These are phyloP conservation scores for Mortierella sp. DNA, from an alignment of 371 early-diverging fungal species.

Conservation along the genomic window DNA sequence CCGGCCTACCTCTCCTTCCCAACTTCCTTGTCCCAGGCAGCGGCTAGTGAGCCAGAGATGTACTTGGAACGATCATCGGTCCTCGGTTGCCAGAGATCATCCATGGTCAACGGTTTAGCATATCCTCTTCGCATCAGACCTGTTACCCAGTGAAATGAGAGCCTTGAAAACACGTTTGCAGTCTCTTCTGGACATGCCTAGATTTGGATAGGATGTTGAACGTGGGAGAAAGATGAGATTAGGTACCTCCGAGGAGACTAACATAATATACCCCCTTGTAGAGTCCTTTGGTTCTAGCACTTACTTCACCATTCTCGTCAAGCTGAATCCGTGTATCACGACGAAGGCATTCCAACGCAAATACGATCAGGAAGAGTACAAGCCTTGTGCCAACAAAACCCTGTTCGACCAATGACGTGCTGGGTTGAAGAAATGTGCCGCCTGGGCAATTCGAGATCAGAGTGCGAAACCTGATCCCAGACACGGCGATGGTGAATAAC, in stretches of 20 bases:
- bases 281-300: background rate
- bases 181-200: conserved; percentile 83
- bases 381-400: conserved; percentile 21
- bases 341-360: conserved; percentile 34
- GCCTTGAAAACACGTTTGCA: conserved; percentile 86
- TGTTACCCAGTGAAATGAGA: conserved; percentile 94
- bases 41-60: conserved; percentile 74
- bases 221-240: background rate
- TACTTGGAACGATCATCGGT: conserved; percentile 71
- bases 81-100: conserved; percentile 83
- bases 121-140: conserved; percentile 87
- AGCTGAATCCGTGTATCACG: conserved; percentile 41
- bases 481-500: conserved; percentile 66
- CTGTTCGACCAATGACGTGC: conserved; percentile 59
- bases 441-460: conserved; percentile 58
- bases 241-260: no score
- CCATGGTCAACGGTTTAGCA: conserved; percentile 75
- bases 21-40: conserved; percentile 76
- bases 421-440: conserved; percentile 40
- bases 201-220: no score
- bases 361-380: conserved; percentile 14
- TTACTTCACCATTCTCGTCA: conserved; percentile 29
- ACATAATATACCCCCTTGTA: background rate
- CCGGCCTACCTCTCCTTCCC: conserved; percentile 59
- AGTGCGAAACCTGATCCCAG: conserved; percentile 71